These are phyloP conservation scores for Mortierella polycephala DNA, from an alignment of 371 early-diverging fungal species.

Conservation along the genomic window DNA sequence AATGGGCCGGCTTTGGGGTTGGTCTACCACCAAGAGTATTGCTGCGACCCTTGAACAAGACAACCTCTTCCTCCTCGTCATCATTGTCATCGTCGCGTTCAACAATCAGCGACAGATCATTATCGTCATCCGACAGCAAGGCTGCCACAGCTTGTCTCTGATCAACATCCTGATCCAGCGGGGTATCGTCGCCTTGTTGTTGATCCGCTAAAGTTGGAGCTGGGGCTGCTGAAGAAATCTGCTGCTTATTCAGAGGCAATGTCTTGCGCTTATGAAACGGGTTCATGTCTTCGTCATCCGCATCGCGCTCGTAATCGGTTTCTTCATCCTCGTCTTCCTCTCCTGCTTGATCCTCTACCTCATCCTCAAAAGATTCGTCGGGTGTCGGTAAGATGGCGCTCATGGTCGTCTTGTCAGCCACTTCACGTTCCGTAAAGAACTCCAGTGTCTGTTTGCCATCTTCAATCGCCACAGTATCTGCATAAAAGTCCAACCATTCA, in stretches of 20 bases:
- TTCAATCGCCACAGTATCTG: constrained; percentile 2
- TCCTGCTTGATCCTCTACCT: constrained; percentile 7
- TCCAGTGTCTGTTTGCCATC: constrained; percentile 24
- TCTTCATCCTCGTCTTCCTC: constrained; percentile 25
- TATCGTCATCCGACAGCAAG: constrained; percentile 46
- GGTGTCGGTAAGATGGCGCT: constrained; percentile 7
- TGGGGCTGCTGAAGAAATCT: background rate
- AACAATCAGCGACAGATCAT: constrained; percentile 44
- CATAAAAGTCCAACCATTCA: constrained; percentile 41
- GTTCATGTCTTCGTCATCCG: constrained; percentile 41
- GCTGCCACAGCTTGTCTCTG: constrained; percentile 49
- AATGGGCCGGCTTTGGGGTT: constrained; percentile 43
- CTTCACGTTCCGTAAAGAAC: constrained; percentile 27
- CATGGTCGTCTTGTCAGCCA: constrained; percentile 20
- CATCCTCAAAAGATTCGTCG: constrained; percentile 14
- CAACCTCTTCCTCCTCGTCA: constrained; percentile 48
- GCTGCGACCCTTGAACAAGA: constrained; percentile 49
- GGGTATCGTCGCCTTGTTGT: constrained; percentile 4
- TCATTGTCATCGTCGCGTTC: constrained; percentile 42
- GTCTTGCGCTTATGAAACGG: constrained; percentile 22
- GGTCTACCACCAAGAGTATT: constrained; percentile 32
- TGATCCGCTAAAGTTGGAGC: background rate
- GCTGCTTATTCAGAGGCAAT: background rate
- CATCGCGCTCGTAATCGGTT: constrained; percentile 41
- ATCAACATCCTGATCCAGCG: constrained; percentile 22